phyloP scores from a whole-genome alignment of 305 asterid genomes.

The Fraxinus floribunda region DNA sequence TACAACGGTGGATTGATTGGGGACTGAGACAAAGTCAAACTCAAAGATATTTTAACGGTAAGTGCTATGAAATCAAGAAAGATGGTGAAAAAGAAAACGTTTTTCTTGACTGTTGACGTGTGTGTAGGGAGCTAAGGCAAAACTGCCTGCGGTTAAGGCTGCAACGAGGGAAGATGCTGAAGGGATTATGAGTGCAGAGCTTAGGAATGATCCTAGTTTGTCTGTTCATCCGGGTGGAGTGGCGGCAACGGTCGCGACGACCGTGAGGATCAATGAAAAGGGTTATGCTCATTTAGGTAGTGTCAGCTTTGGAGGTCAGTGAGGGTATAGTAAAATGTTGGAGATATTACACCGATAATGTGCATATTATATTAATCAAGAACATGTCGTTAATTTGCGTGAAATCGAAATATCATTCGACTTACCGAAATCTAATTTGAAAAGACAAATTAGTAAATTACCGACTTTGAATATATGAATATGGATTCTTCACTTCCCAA shows the following conservation, averaged over 20 bases:
- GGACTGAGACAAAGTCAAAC: constrained; percentile 52
- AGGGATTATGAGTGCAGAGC: constrained; percentile 45
- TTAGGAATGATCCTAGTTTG: constrained; percentile 34
- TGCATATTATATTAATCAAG: too few relatives aligned
- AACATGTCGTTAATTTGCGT: too few relatives aligned
- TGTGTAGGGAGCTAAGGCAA: constrained; percentile 38
- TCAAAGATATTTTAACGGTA: constrained; percentile 37
- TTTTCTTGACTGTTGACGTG: too few relatives aligned
- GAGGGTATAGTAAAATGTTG: too few relatives aligned
- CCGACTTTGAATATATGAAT: too few relatives aligned
- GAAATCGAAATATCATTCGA: too few relatives aligned
- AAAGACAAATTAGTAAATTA: too few relatives aligned
- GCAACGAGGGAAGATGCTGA: constrained; percentile 57
- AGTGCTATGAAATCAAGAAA: not conserved
- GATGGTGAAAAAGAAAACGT: not conserved
- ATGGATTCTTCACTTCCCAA: too few relatives aligned
- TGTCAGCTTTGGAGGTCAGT: not conserved
- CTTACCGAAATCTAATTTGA: too few relatives aligned
- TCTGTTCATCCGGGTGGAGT: constrained; percentile 43
- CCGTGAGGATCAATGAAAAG: constrained; percentile 42
- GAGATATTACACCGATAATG: too few relatives aligned
- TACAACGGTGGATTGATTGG: constrained; percentile 40
- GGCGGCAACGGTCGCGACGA: constrained; percentile 46
- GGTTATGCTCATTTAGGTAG: not conserved
- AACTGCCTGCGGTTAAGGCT: constrained; percentile 43